These are phyloP conservation scores for Musa itinerans DNA, from an alignment of 176 grass and related monocot genomes.

Conservation along the genomic window DNA sequence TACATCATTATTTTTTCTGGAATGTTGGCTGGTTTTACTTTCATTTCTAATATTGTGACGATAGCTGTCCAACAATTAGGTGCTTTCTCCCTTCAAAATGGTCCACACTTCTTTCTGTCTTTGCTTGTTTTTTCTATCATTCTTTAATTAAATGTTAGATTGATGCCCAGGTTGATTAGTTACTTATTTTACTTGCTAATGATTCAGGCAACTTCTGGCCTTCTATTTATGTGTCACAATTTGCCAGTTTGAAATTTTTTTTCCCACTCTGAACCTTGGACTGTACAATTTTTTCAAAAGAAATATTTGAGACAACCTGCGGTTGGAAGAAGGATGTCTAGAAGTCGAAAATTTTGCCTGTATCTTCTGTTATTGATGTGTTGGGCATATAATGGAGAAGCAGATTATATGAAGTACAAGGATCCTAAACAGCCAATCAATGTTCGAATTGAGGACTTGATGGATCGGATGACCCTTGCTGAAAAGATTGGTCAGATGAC, in stretches of 20 bases:
- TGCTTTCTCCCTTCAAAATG: background rate
- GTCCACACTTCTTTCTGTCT: background rate
- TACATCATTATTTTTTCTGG: too few species aligned
- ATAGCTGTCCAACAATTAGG: background rate
- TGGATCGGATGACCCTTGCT: conserved; percentile 79
- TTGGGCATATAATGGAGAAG: conserved; percentile 33
- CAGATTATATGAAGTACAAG: conserved; percentile 72
- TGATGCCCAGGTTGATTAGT: background rate
- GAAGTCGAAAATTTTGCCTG: conserved; percentile 5
- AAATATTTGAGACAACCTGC: background rate
- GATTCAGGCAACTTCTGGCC: background rate
- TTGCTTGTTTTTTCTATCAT: background rate
- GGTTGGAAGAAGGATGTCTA: conserved; percentile 23
- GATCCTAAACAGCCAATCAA: conserved; percentile 66
- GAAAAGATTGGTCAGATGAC: conserved; percentile 96
- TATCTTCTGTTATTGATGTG: conserved; percentile 46
- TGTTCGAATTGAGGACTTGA: conserved; percentile 62
- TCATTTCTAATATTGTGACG: background rate
- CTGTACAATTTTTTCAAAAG: background rate
- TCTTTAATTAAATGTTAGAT: background rate
- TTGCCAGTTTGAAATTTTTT: background rate
- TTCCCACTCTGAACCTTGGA: background rate
- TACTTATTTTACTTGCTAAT: background rate
- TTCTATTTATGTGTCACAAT: background rate
- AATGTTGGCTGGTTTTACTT: too few species aligned